Base-by-base conservation (phyloP, 2,329 filamentous ascomycete genomes). In the Rasamsonia emersonii region DNA sequence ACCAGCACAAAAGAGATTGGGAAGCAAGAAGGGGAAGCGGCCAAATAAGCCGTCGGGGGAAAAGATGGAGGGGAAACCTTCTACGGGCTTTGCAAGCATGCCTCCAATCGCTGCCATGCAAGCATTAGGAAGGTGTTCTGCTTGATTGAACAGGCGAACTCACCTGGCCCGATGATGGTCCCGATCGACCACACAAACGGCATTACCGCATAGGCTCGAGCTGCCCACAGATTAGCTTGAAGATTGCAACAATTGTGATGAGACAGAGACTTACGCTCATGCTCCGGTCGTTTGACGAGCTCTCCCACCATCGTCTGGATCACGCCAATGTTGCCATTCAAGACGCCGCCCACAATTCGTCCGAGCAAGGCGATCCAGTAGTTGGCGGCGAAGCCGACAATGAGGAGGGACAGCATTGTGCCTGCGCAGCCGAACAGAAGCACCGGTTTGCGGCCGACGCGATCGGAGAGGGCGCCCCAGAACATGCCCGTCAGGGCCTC, bases 231-330 rank as follows among this genome's bases (percentile, higher is more conserved):
- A 21, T 34, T 23, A 36, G 38, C 27, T 28, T 11, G 11, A 18
- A 2, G 10, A 17, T 10, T 13, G 21, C 14, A 21, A 28, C 15
- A 3, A 5, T 20, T 28, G 13, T 18, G 16, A 7, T 20, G 18
- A 27, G 15, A 26, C 4, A 18, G 4, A 5, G 19, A 73, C 79
- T 68, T 62, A 85, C 80, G 85, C 61, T 93, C 86, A 59, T 93
- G 84, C 48, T 88, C 82, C 9, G 83, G 85, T 36, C 80, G 83
- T 19, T 73, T 82, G 31, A 93, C 82, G 35, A 94, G 59, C 58
- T 95, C 88, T 17, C 81, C 85, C 9, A 94, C 88, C 83, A 93
- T 93, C 11, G 86, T 93, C 58, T 93, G 82, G 43, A 91, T 85
- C 20, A 91, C 83, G 17, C 83, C 86, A 45, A 93, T 86, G 51